Percentiles rank a stretch among this genome's conserved stretches.
phyloP scores from a whole-genome alignment of 1,284 basidiomycete genomes.

The Earliella scabrosa region DNA sequence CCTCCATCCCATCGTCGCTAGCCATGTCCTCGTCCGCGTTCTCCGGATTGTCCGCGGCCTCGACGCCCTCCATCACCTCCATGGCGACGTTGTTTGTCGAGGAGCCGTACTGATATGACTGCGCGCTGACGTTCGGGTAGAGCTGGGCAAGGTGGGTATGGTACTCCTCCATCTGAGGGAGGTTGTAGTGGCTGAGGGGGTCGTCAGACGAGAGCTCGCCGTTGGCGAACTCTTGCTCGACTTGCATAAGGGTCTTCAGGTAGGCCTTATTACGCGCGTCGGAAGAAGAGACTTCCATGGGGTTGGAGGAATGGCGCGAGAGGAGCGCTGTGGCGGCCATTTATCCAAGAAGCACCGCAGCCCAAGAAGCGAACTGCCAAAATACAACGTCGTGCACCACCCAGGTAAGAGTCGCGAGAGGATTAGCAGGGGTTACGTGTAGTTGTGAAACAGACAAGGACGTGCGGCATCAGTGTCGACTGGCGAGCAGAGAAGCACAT shows the following conservation, averaged over 20 bases:
- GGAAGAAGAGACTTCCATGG: constrained; percentile 71
- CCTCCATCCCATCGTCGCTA: constrained; percentile 30
- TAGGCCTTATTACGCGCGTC: constrained; percentile 58
- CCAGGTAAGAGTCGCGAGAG: neutral
- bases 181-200: constrained; percentile 44
- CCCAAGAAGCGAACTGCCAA: constrained; percentile 2
- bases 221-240: constrained; percentile 28
- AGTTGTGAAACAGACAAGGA: neutral
- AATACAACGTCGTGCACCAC: neutral
- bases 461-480: neutral
- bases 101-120: constrained; percentile 15
- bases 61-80: constrained; percentile 1
- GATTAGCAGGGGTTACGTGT: neutral
- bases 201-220: constrained; percentile 53
- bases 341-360: constrained; percentile 26
- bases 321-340: constrained; percentile 42
- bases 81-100: constrained; percentile 14
- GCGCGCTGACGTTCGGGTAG: constrained; percentile 34
- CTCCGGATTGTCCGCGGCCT: constrained; percentile 6
- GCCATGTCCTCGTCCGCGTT: constrained; percentile 48
- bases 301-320: constrained; percentile 81
- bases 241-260: constrained; percentile 33
- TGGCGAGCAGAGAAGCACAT: neutral
- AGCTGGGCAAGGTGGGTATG: constrained; percentile 56
- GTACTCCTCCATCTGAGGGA: constrained; percentile 50